phyloP scores from a whole-genome alignment of 2,329 filamentous ascomycete genomes.

The Colletotrichum coccodes region DNA sequence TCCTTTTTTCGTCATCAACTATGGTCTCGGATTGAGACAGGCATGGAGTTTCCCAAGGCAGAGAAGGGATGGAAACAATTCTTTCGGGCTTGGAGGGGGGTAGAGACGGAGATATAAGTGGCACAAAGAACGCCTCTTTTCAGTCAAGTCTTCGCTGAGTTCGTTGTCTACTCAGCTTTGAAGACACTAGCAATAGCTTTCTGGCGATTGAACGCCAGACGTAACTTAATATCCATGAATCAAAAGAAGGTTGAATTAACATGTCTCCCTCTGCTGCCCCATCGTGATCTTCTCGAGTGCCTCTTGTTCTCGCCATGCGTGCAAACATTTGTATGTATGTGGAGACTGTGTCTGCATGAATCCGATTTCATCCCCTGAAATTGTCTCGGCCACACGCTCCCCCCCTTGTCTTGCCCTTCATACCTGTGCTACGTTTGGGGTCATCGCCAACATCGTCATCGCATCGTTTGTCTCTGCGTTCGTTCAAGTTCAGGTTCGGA shows the following conservation, averaged over 20 bases:
- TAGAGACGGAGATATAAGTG: background rate
- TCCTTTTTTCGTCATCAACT: conserved; percentile 5
- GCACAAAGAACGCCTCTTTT: background rate
- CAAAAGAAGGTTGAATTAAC: conserved; percentile 5
- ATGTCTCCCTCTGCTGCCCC: background rate
- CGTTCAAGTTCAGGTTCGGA: background rate
- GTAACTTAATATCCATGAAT: conserved; percentile 30
- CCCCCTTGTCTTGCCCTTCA: background rate
- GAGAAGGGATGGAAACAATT: background rate
- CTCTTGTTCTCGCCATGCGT: background rate
- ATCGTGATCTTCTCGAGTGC: background rate
- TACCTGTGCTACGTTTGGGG: background rate
- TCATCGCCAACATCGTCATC: background rate
- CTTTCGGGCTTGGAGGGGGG: background rate
- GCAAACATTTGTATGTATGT: background rate
- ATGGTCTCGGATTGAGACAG: conserved; percentile 5
- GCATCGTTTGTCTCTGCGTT: background rate
- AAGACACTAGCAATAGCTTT: conserved; percentile 18
- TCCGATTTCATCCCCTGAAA: background rate
- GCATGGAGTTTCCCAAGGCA: background rate
- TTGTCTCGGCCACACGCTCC: background rate
- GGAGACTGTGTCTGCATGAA: background rate
- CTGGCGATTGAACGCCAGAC: background rate
- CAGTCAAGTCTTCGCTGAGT: conserved; percentile 1
- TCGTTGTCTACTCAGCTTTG: background rate